These are phyloP conservation scores for Solanum infundibuliforme DNA, from an alignment of 257 asterid species.

Conservation along the genomic window DNA sequence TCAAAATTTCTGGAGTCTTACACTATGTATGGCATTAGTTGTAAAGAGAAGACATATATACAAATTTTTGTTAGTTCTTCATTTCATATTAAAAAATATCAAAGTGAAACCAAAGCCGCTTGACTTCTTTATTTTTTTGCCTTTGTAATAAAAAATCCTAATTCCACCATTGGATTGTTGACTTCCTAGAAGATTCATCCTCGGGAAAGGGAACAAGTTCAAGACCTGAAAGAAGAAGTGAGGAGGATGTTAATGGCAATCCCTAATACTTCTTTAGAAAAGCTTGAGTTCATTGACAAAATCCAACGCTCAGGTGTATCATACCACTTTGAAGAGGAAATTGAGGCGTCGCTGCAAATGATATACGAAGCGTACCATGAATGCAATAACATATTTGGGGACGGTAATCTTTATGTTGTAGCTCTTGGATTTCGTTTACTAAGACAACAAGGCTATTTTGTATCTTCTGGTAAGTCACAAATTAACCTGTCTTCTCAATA, in stretches of 20 bases:
- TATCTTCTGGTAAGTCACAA: not conserved
- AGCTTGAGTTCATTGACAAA: constrained; percentile 1
- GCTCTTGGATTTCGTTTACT: constrained; percentile 15
- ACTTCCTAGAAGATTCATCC: not conserved
- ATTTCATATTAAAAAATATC: too few species aligned
- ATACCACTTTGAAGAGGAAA: constrained; percentile 15
- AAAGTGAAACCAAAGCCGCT: too few species aligned
- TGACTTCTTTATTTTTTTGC: not conserved
- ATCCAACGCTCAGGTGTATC: constrained; percentile 15
- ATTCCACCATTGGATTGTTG: not conserved
- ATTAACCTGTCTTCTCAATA: too few species aligned
- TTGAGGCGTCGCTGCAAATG: not conserved
- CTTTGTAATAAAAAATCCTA: not conserved
- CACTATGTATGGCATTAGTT: too few species aligned
- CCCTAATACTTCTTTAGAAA: not conserved
- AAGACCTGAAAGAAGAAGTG: not conserved
- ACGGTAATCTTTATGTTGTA: not conserved
- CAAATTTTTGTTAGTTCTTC: too few species aligned
- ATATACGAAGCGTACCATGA: not conserved
- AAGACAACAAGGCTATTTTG: constrained; percentile 6
- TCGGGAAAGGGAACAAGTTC: not conserved
- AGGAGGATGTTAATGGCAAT: not conserved
- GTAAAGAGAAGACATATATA: too few species aligned
- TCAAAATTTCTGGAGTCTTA: too few species aligned
- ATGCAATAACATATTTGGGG: not conserved